A percentile compares a stretch with the other conserved stretches of the same genome.
Evolutionary conservation across 345 rosid species (phyloP).

Genomic region (Sonneratia caseolaris): DNA sequence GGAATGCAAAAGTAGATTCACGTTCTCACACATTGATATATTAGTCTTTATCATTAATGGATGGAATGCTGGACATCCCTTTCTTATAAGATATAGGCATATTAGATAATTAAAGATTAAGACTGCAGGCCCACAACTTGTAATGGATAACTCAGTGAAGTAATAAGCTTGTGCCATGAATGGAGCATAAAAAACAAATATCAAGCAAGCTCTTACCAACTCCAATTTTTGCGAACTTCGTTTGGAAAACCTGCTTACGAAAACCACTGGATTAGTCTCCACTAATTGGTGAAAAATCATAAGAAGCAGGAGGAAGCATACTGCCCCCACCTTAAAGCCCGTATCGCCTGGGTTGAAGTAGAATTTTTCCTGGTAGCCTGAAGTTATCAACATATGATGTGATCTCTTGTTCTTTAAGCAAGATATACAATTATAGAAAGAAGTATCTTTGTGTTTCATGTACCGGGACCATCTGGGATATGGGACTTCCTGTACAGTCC

Average conservation of each 20-base stretch:
- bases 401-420: background rate
- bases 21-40: background rate
- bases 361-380: slow-evolving; percentile 96
- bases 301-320: background rate
- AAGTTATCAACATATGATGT: slow-evolving; percentile 5
- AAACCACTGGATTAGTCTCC: background rate
- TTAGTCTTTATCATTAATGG: background rate
- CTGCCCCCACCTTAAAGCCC: slow-evolving; percentile 65
- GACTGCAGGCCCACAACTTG: no score
- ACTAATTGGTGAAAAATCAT: background rate
- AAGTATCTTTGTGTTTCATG: slow-evolving; percentile 10
- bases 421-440: slow-evolving; percentile 7
- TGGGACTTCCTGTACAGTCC: slow-evolving; percentile 93
- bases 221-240: slow-evolving; percentile 39
- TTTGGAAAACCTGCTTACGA: no score
- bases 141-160: no score
- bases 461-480: slow-evolving; percentile 98
- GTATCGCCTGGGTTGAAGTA: slow-evolving; percentile 96
- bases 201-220: slow-evolving; percentile 42
- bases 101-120: no score
- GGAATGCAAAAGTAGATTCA: slow-evolving; percentile 6
- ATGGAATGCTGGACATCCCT: background rate
- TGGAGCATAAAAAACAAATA: background rate
- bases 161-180: background rate
- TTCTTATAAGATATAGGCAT: no score